These are phyloP conservation scores for Hypoxylon cercidicola DNA, from an alignment of 495 filamentous ascomycete species.

Conservation along the genomic window DNA sequence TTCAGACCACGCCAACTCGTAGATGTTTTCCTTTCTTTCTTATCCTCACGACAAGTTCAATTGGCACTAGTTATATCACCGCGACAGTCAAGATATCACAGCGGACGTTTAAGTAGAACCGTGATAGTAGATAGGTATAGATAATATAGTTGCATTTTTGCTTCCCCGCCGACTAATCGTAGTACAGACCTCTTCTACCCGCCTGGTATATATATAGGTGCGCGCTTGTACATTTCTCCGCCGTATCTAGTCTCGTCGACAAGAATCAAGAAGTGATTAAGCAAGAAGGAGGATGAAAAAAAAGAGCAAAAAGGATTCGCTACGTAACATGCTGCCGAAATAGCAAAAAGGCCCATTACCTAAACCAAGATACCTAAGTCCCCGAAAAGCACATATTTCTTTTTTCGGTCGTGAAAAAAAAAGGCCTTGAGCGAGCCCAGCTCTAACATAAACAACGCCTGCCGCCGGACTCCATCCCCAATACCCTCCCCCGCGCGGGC, in stretches of 20 bases:
- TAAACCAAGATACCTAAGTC: neutral
- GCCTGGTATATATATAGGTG: conserved; percentile 24
- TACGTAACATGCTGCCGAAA: conserved; percentile 8
- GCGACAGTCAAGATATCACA: neutral
- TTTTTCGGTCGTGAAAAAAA: neutral
- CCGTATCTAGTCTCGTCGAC: conserved; percentile 10
- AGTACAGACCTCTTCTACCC: conserved; percentile 28
- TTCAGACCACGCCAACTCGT: too few species aligned
- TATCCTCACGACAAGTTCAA: too few species aligned
- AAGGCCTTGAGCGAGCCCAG: conserved; percentile 2
- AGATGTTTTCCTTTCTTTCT: too few species aligned
- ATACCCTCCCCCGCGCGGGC: neutral
- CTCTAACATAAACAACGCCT: conserved; percentile 5
- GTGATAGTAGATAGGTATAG: too few species aligned
- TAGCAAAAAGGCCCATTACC: neutral
- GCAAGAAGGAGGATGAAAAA: neutral
- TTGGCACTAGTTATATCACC: neutral
- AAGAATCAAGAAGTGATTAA: neutral
- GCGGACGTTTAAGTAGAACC: neutral
- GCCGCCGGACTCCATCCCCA: conserved; percentile 5
- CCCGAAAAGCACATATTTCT: neutral
- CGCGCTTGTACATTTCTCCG: neutral
- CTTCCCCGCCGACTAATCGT: conserved; percentile 5
- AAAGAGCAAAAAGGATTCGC: conserved; percentile 11
- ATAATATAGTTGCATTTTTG: conserved; percentile 11